Percentiles rank a stretch among this genome's conserved stretches.
phyloP scores from a whole-genome alignment of 2,329 filamentous ascomycete genomes.

The Apiospora hydei region DNA sequence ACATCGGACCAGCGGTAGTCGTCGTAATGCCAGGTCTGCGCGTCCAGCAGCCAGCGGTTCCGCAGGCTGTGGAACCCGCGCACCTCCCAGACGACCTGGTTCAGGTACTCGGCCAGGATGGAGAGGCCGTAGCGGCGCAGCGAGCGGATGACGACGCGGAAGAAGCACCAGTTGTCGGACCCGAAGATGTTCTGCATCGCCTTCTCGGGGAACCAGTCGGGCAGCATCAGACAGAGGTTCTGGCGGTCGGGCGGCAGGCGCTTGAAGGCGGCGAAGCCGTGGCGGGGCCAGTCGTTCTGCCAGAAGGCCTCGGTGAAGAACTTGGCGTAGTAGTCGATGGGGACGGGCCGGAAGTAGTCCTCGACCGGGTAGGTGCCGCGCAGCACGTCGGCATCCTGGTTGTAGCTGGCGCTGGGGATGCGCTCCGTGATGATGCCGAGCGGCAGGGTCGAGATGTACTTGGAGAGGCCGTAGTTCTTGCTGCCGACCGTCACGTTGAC shows the following conservation, averaged over 20 bases:
- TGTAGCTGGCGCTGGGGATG: too few relatives aligned
- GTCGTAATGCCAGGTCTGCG: constrained; percentile 25
- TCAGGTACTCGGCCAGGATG: constrained; percentile 28
- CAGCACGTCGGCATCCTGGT: neutral
- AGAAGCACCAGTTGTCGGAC: constrained; percentile 25
- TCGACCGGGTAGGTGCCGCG: neutral
- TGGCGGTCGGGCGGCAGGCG: constrained; percentile 23
- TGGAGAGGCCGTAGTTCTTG: neutral
- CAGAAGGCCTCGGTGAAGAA: constrained; percentile 40
- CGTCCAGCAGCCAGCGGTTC: neutral
- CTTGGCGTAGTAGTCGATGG: constrained; percentile 32
- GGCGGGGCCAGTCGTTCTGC: constrained; percentile 31
- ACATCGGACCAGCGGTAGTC: neutral
- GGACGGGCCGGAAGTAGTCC: constrained; percentile 29
- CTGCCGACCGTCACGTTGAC: neutral
- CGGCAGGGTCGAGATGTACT: neutral
- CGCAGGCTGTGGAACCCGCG: constrained; percentile 26
- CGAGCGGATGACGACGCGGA: constrained; percentile 21
- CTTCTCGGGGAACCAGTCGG: neutral
- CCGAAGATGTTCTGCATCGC: constrained; percentile 18
- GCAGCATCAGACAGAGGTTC: constrained; percentile 16
- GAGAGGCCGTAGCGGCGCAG: constrained; percentile 23
- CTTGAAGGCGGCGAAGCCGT: constrained; percentile 33
- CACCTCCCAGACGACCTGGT: constrained; percentile 13
- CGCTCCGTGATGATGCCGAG: neutral